Conservation (phyloP, 192 early-diverging fungal genomes). For the Entomortierella lignicola region DNA sequence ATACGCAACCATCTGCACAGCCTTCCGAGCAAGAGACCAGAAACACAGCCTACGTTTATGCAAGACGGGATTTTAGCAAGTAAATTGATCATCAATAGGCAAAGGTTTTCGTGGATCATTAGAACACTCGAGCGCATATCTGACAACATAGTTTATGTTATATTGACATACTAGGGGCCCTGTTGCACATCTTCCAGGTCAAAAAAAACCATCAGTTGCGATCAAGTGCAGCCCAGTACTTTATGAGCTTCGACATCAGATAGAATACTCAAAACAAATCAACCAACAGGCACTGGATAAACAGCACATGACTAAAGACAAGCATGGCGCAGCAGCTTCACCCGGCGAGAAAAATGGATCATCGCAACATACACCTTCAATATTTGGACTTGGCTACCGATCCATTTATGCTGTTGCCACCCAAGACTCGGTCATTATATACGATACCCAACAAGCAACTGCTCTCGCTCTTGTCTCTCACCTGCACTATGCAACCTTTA, state of each 20-base stretch:
- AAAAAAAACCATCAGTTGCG: conserved; percentile 82
- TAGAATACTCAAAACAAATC: conserved; percentile 16
- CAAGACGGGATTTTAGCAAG: conserved; percentile 67
- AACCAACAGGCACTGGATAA: background rate
- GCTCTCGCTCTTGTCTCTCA: conserved; percentile 81
- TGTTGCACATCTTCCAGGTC: conserved; percentile 73
- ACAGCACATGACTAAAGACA: conserved; percentile 14
- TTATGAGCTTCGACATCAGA: conserved; percentile 56
- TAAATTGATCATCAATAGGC: conserved; percentile 18
- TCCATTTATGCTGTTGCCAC: conserved; percentile 88
- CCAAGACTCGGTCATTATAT: conserved; percentile 85
- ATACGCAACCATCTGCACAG: conserved; percentile 16
- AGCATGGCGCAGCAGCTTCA: background rate
- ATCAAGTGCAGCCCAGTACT: conserved; percentile 75
- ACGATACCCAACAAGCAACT: conserved; percentile 82
- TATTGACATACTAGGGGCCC: conserved; percentile 63
- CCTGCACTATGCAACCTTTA: conserved; percentile 90
- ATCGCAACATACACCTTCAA: conserved; percentile 10
- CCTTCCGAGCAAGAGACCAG: conserved; percentile 46
- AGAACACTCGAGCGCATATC: too few species aligned
- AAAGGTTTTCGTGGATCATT: background rate
- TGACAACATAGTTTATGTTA: too few species aligned
- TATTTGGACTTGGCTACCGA: conserved; percentile 72
- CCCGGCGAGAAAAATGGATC: conserved; percentile 7
- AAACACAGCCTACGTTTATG: conserved; percentile 77